Base-by-base conservation (phyloP, 345 rosid genomes). In the Reutealis trisperma region DNA sequence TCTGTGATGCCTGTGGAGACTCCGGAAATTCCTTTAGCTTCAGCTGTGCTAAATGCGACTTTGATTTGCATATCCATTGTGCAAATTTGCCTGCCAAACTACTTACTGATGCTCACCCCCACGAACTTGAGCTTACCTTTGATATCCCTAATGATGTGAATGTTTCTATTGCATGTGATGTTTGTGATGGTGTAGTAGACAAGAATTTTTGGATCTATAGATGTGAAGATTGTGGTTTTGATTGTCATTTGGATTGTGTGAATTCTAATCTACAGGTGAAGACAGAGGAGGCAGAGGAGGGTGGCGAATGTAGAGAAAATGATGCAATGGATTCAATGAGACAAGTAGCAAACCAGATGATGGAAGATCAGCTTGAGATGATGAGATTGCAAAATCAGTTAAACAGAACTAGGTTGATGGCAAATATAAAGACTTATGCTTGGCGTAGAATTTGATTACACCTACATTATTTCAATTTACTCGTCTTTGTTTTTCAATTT, bases 61-160 rank as follows among this genome's bases (percentile, higher is more conserved):
- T 85, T 78, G 86, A 83, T 79, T 84, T 85, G 62, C 88, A 85
- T 78, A 75, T 80, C 58, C 83, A 76, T 0, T 83, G 84, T 32
- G 86, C 88, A 0, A 68, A 62, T 67, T 70, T 83, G 67, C 88
- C 81, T 52, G 78, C 73, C 24, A 83, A 63, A 72, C 42, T 69
- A 75, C 64, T 10, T 22, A 83, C 73, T 55, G 70, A 70, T 3
- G 65, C 81, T 44, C 86, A 85, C 71, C 77, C 73, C 22, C 86
- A 81, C 62, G 62, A 73, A 70, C 83, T 85, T 66, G 61, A 69
- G 71, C 86, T 85, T 13, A 81, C 71, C 7, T 83, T 73, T 76
- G 41, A 71, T 81, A 54, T 75, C 70, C 77, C 81, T 24, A 70
- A 54, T 3, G 69, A 13, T 18, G 70, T 60, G 75, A 6, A n/a